phyloP scores from a whole-genome alignment of 1,284 basidiomycete genomes.

The Peniophora sp. region DNA sequence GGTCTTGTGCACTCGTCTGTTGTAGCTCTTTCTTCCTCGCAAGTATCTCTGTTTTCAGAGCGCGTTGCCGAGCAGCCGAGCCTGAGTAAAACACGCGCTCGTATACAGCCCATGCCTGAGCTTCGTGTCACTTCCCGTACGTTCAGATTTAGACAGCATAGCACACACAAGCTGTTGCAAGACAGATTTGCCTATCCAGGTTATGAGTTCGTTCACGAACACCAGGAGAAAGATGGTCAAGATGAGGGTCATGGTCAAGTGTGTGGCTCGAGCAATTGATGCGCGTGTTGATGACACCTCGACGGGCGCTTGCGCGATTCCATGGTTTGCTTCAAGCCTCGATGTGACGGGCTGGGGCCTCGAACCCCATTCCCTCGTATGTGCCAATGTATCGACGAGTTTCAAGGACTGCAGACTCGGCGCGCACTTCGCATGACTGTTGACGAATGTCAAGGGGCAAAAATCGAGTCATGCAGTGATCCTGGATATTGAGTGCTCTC shows the following conservation, averaged over 20 bases:
- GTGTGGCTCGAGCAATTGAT: no score
- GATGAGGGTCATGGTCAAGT: slow-evolving; percentile 58
- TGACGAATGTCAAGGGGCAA: no score
- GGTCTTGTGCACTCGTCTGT: slow-evolving; percentile 91
- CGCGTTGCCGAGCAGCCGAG: slow-evolving; percentile 47
- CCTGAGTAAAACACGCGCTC: slow-evolving; percentile 55
- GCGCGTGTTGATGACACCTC: no score
- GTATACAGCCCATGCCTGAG: slow-evolving; percentile 64
- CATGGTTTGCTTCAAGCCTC: no score
- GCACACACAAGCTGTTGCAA: slow-evolving; percentile 68
- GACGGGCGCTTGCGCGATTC: no score
- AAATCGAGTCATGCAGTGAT: no score
- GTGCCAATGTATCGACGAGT: no score
- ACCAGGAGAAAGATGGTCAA: slow-evolving; percentile 76
- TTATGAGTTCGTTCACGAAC: slow-evolving; percentile 73
- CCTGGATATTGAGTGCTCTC: no score
- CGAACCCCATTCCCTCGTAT: no score
- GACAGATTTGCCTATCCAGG: slow-evolving; percentile 82
- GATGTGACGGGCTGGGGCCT: no score
- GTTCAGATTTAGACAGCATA: slow-evolving; percentile 5
- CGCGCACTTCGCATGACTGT: no score
- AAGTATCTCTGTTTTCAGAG: slow-evolving; percentile 74
- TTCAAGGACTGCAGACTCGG: no score
- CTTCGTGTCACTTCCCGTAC: slow-evolving; percentile 1
- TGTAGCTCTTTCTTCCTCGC: slow-evolving; percentile 79